Evolutionary conservation across 2,329 filamentous ascomycete species (phyloP).

Genomic region (Neofusicoccum ribis): DNA sequence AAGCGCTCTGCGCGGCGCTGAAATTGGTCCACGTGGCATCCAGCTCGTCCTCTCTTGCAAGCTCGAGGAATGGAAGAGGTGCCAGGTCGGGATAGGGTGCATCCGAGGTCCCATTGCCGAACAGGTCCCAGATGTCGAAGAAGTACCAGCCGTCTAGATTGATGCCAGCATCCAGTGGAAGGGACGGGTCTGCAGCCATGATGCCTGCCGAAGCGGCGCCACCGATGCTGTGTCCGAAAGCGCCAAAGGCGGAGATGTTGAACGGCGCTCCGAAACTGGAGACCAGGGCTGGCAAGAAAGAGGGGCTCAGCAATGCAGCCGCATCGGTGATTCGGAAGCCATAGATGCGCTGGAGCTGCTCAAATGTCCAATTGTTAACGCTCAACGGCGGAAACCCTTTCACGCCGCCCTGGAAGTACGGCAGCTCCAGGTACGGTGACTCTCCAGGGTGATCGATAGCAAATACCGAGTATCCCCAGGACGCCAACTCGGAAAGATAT

Average conservation of each 20-base stretch:
- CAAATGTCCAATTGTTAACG: background rate
- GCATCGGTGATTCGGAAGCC: slow-evolving; percentile 25
- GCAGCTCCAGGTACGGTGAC: slow-evolving; percentile 24
- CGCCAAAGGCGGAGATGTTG: slow-evolving; percentile 23
- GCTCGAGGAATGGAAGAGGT: slow-evolving; percentile 24
- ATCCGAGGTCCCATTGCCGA: background rate
- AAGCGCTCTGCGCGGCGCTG: slow-evolving; percentile 26
- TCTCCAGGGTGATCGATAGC: slow-evolving; percentile 27
- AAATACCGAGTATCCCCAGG: slow-evolving; percentile 25
- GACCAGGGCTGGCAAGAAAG: slow-evolving; percentile 1
- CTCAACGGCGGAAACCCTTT: background rate
- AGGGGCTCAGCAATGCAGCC: slow-evolving; percentile 20
- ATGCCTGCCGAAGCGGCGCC: slow-evolving; percentile 25
- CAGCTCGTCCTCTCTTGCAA: slow-evolving; percentile 21
- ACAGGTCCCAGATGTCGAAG: slow-evolving; percentile 23
- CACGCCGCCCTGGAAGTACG: slow-evolving; percentile 16
- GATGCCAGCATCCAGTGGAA: slow-evolving; percentile 23
- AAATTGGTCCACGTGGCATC: slow-evolving; percentile 28
- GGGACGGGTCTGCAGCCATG: slow-evolving; percentile 9
- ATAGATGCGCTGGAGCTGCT: slow-evolving; percentile 22
- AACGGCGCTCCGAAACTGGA: background rate
- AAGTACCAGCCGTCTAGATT: slow-evolving; percentile 27
- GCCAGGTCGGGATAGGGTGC: background rate
- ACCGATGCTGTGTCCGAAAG: slow-evolving; percentile 27
- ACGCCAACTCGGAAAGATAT: slow-evolving; percentile 24